phyloP scores from a whole-genome alignment of 495 filamentous ascomycete species.

The Tuber microsphaerosporum region DNA sequence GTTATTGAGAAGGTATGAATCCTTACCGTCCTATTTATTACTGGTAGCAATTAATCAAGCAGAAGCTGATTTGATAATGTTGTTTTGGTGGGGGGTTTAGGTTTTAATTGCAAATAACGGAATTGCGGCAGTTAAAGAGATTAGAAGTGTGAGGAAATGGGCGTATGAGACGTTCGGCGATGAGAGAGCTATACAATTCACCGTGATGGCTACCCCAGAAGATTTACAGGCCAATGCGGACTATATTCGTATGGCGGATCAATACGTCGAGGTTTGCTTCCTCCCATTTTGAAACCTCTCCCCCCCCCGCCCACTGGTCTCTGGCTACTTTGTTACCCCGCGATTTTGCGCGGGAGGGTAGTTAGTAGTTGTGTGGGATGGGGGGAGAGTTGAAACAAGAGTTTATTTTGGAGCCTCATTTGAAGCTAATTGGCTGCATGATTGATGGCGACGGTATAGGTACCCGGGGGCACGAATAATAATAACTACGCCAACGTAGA shows the following conservation, averaged over 20 bases:
- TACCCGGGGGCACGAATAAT: constrained; percentile 98
- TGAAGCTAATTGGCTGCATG: background rate
- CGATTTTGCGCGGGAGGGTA: background rate
- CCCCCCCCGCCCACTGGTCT: background rate
- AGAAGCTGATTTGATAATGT: background rate
- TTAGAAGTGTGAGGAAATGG: constrained; percentile 98
- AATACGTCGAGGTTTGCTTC: constrained; percentile 80
- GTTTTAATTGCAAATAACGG: constrained; percentile 99
- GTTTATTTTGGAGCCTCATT: background rate
- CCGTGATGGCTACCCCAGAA: constrained; percentile 99
- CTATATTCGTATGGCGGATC: constrained; percentile 98
- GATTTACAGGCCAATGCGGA: constrained; percentile 96
- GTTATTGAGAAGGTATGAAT: constrained; percentile 86
- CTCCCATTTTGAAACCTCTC: background rate
- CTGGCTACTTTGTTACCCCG: background rate
- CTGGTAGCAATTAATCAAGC: background rate
- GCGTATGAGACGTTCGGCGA: constrained; percentile 99
- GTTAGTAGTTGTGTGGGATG: background rate
- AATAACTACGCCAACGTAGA: constrained; percentile 99
- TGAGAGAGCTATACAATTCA: constrained; percentile 96
- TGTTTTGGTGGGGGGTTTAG: constrained; percentile 45
- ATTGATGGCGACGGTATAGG: constrained; percentile 42
- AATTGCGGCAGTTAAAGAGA: constrained; percentile 99
- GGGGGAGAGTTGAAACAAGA: background rate
- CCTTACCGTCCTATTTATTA: background rate